phyloP scores from a whole-genome alignment of 2,329 filamentous ascomycete species.

The Ascochyta fabae region DNA sequence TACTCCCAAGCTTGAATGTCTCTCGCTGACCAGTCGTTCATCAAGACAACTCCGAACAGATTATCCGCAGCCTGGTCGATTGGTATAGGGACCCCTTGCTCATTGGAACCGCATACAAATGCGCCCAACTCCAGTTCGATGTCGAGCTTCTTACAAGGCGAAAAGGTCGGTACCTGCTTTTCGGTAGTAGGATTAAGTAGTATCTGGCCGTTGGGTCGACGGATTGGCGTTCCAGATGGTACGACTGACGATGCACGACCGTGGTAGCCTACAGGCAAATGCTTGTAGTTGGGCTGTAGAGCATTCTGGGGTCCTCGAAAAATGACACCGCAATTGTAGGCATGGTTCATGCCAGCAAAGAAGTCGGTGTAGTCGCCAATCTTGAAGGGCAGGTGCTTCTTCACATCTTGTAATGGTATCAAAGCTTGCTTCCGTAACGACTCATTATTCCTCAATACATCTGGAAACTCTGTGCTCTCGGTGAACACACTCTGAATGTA shows the following conservation, averaged over 20 bases:
- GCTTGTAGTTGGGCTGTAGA: slow-evolving; percentile 80
- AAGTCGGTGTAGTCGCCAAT: slow-evolving; percentile 89
- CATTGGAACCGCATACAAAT: slow-evolving; percentile 71
- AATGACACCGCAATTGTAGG: slow-evolving; percentile 72
- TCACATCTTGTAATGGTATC: slow-evolving; percentile 64
- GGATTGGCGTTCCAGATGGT: slow-evolving; percentile 73
- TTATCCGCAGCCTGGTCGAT: slow-evolving; percentile 71
- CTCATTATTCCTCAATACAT: slow-evolving; percentile 68
- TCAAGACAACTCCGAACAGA: slow-evolving; percentile 79
- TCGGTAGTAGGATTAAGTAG: slow-evolving; percentile 67
- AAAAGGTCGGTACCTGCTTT: slow-evolving; percentile 68
- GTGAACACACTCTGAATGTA: slow-evolving; percentile 73
- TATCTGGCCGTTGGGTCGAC: slow-evolving; percentile 78
- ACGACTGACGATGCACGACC: slow-evolving; percentile 78
- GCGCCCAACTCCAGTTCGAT: slow-evolving; percentile 82
- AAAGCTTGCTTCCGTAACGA: slow-evolving; percentile 64
- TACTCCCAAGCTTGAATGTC: slow-evolving; percentile 89
- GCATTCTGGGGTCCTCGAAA: slow-evolving; percentile 77
- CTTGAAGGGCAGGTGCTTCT: slow-evolving; percentile 74
- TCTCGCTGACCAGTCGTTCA: slow-evolving; percentile 88
- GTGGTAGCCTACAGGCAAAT: slow-evolving; percentile 83
- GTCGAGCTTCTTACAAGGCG: slow-evolving; percentile 71
- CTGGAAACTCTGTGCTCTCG: slow-evolving; percentile 63
- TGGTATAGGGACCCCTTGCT: slow-evolving; percentile 67
- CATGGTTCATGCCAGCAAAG: slow-evolving; percentile 81